Evolutionary conservation across 805 yeast species (phyloP).

Genomic region (Sugiyamaella americana): DNA sequence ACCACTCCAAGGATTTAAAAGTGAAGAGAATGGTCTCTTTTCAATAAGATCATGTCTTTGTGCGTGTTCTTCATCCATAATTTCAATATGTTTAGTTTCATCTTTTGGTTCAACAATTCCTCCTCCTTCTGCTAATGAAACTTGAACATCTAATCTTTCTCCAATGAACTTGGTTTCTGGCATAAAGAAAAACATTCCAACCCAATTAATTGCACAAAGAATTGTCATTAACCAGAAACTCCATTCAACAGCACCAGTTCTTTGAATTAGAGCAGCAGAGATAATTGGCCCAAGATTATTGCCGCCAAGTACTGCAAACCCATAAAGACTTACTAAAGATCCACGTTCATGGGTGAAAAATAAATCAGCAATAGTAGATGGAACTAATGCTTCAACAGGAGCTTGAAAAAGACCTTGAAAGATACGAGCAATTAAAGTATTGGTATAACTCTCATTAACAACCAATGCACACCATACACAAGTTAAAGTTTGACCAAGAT

Average conservation of each 20-base stretch:
- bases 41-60: too few relatives aligned
- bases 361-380: slow-evolving; percentile 59
- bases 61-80: too few relatives aligned
- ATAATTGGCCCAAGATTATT: slow-evolving; percentile 73
- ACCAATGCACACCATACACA: neutral
- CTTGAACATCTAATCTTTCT: slow-evolving; percentile 15
- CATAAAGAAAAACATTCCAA: slow-evolving; percentile 50
- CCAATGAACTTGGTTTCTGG: slow-evolving; percentile 58
- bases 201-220: slow-evolving; percentile 51
- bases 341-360: slow-evolving; percentile 75
- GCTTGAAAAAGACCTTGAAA: slow-evolving; percentile 56
- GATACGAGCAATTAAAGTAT: slow-evolving; percentile 27
- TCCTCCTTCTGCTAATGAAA: too few relatives aligned
- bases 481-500: neutral
- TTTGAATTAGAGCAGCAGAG: slow-evolving; percentile 33
- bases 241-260: slow-evolving; percentile 67
- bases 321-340: slow-evolving; percentile 62
- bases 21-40: too few relatives aligned
- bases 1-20: too few relatives aligned
- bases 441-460: neutral
- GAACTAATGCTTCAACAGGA: slow-evolving; percentile 67
- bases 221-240: slow-evolving; percentile 64
- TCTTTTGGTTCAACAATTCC: too few relatives aligned
- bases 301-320: slow-evolving; percentile 67
- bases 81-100: too few relatives aligned